phyloP scores from a whole-genome alignment of 345 rosid species.

The Iberis pinnata region DNA sequence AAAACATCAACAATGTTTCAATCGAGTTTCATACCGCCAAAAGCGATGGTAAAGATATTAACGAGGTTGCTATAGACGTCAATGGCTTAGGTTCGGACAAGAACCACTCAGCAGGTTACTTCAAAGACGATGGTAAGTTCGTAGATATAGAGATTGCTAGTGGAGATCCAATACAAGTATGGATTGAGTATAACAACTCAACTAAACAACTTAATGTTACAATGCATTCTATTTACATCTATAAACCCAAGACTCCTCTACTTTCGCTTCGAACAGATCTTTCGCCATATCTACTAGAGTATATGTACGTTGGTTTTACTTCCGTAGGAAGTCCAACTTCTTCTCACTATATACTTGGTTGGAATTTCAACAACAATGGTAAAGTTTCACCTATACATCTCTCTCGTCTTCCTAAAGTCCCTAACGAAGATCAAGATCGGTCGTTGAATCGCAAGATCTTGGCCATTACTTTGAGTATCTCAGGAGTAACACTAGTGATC shows the following conservation, averaged over 20 bases:
- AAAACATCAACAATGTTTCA: constrained; percentile 29
- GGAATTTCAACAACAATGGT: constrained; percentile 50
- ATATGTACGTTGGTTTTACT: constrained; percentile 62
- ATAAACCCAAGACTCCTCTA: constrained; percentile 42
- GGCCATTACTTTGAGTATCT: constrained; percentile 35
- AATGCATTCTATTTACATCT: constrained; percentile 20
- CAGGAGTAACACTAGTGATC: constrained; percentile 18
- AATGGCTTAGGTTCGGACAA: constrained; percentile 21
- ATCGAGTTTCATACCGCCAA: constrained; percentile 59
- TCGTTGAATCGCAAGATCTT: constrained; percentile 20
- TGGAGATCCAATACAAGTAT: constrained; percentile 42
- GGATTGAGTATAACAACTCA: constrained; percentile 58
- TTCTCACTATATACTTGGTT: constrained; percentile 60
- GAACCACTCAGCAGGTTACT: constrained; percentile 24
- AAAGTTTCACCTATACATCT: constrained; percentile 32
- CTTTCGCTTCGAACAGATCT: constrained; percentile 18
- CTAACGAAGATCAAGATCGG: constrained; percentile 16
- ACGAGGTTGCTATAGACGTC: constrained; percentile 50
- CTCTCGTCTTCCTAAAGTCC: constrained; percentile 34
- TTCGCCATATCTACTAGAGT: constrained; percentile 14
- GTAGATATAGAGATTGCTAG: constrained; percentile 24
- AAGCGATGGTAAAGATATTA: constrained; percentile 37
- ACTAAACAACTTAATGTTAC: constrained; percentile 34
- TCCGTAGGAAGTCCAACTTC: constrained; percentile 45
- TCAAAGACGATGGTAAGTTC: neutral